phyloP scores from a whole-genome alignment of 2,329 filamentous ascomycete species.

The Thielaviopsis populi region DNA sequence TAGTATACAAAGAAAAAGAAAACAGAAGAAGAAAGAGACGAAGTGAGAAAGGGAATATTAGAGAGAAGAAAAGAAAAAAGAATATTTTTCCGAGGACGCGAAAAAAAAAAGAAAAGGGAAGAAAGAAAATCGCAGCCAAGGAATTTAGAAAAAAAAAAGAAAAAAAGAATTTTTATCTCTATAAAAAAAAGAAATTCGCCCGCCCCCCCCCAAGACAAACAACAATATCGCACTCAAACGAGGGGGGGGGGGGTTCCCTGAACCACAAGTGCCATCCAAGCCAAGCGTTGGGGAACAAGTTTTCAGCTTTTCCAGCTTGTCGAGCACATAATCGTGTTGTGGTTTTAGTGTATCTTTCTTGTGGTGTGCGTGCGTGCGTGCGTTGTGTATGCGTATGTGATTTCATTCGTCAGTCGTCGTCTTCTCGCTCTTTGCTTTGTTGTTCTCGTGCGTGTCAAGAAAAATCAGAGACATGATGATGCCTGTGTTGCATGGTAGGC shows the following conservation, averaged over 20 bases:
- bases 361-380: too few species aligned
- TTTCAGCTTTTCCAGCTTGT: constrained; percentile 8
- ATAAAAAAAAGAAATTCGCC: neutral
- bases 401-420: neutral
- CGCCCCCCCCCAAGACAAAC: neutral
- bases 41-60: neutral
- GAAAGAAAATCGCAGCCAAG: constrained; percentile 1
- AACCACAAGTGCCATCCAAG: neutral
- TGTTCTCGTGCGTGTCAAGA: neutral
- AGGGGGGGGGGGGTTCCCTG: neutral
- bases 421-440: too few species aligned
- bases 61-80: neutral
- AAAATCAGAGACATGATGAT: neutral
- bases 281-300: neutral
- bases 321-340: neutral
- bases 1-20: neutral
- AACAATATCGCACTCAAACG: neutral
- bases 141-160: neutral
- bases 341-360: neutral
- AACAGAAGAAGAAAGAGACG: neutral
- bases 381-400: too few species aligned
- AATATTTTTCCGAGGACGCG: neutral
- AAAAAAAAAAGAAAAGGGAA: neutral
- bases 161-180: neutral
- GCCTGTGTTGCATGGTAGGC: neutral